Base-by-base conservation (phyloP, 2,329 filamentous ascomycete species). In the Niveomyces coronatus region DNA sequence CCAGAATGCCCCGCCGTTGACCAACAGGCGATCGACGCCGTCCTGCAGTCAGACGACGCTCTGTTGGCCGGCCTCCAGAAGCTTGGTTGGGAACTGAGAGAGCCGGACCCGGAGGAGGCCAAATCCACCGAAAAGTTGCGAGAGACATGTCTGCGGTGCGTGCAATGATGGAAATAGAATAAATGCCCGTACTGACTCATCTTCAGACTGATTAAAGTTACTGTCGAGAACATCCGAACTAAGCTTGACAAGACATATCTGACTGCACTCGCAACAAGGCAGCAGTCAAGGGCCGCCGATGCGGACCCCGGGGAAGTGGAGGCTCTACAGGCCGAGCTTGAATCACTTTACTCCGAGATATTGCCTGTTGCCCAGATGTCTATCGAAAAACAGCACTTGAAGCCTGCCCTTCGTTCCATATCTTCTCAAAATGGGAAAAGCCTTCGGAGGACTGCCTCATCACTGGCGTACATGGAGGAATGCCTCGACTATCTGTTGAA, bases 301-400 rank as follows among this genome's bases (percentile, higher is more conserved):
- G 44, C 51, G 5, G 55, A 35, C 22, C 22, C 53, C 0, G 61
- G 60, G 5, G 70, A 74, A 34, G 63, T 70, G 9, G 60, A 58
- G 11, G 64, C 68, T 4, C 53, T 82, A 3, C 71, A 79, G 48
- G 70, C 72, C 22, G 81, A 85, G 49, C 63, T 85, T 1, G 77
- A 83, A 46, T 82, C 78, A 4, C 62, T 85, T 3, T 79, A 82
- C 47, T 64, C 76, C 0, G 82, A 85, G 51, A 77, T 85, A 28
- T 61, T 80, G 1, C 74, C 79, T 0, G 76, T 85, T 2, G 73
- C 79, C 6, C 74, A 82, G 44, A 85, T 85, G 74, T 75, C 79
- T 0, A 67, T 79, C 1, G 77, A 84, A 46, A 73, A 81, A 47
- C 76, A 82, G 50, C 70, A 79, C 46, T 63, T 81, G 5, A 70